phyloP scores from a whole-genome alignment of 1,139 yeast genomes.

The Casaregolazyma suthepensis region DNA sequence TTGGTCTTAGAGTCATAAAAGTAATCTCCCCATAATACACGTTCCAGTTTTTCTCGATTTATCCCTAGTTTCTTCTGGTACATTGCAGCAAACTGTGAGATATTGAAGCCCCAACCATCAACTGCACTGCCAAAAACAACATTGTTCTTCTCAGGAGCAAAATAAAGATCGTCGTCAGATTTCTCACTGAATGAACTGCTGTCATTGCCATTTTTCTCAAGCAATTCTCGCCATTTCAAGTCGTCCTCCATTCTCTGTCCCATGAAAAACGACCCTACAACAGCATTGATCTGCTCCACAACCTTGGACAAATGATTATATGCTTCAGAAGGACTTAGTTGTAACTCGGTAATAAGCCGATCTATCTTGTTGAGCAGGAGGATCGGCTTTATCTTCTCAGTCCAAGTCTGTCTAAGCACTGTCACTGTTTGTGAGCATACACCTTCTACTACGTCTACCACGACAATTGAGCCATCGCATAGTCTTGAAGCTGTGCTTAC shows the following conservation, averaged over 20 bases:
- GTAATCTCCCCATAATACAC: slow-evolving; percentile 95
- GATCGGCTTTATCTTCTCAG: slow-evolving; percentile 81
- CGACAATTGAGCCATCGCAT: slow-evolving; percentile 93
- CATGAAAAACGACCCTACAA: slow-evolving; percentile 85
- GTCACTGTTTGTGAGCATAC: slow-evolving; percentile 96
- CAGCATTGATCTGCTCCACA: slow-evolving; percentile 91
- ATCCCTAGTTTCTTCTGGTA: slow-evolving; percentile 83
- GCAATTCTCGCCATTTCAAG: slow-evolving; percentile 67
- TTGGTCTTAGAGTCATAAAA: slow-evolving; percentile 86
- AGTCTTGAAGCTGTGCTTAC: slow-evolving; percentile 92
- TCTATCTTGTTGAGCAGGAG: slow-evolving; percentile 93
- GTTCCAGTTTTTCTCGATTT: slow-evolving; percentile 68
- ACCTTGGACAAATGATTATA: slow-evolving; percentile 69
- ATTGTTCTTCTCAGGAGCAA: slow-evolving; percentile 83
- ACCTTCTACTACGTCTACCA: slow-evolving; percentile 97
- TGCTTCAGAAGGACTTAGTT: slow-evolving; percentile 79
- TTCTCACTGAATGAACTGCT: slow-evolving; percentile 50
- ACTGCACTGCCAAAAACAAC: slow-evolving; percentile 92
- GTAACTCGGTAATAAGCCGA: slow-evolving; percentile 74
- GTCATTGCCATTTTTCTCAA: slow-evolving; percentile 31
- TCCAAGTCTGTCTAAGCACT: slow-evolving; percentile 93
- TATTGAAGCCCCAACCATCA: slow-evolving; percentile 97
- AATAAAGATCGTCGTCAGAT: slow-evolving; percentile 80
- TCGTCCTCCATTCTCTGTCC: slow-evolving; percentile 95
- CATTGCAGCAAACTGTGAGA: slow-evolving; percentile 81